A percentile compares a stretch with the other conserved stretches of the same genome.
Evolutionary conservation across 768 basidiomycete species (phyloP).

Genomic region (Pulveroboletus sp.): DNA sequence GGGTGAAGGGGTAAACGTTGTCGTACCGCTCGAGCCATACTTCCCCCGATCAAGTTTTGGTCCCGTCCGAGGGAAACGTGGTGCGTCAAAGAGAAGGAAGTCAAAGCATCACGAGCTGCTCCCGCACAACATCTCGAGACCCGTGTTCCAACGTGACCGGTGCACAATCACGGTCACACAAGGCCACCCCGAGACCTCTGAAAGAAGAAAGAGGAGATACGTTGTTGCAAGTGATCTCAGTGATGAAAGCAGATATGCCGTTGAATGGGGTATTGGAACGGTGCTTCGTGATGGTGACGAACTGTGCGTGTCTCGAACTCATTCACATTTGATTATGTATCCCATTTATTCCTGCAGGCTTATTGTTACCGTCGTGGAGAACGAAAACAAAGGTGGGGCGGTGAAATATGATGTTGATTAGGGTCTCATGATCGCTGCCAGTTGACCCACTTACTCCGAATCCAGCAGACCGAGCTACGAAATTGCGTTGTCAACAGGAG

Average conservation of each 20-base stretch:
- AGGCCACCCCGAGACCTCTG: slow-evolving; percentile 65
- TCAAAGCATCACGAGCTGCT: slow-evolving; percentile 60
- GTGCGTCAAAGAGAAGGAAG: slow-evolving; percentile 52
- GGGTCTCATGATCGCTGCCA: slow-evolving; percentile 22
- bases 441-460: slow-evolving; percentile 70
- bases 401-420: not conserved
- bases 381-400: slow-evolving; percentile 75
- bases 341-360: slow-evolving; percentile 38
- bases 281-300: slow-evolving; percentile 94
- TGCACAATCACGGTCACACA: slow-evolving; percentile 89
- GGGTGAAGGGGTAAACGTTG: slow-evolving; percentile 89
- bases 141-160: slow-evolving; percentile 84
- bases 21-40: slow-evolving; percentile 79
- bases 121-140: slow-evolving; percentile 64
- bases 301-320: slow-evolving; percentile 40
- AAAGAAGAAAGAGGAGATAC: slow-evolving; percentile 62
- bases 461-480: slow-evolving; percentile 67
- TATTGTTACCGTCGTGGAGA: slow-evolving; percentile 88
- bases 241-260: slow-evolving; percentile 89
- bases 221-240: slow-evolving; percentile 92
- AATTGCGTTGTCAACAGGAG: slow-evolving; percentile 89
- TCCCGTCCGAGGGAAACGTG: slow-evolving; percentile 29
- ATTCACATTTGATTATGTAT: slow-evolving; percentile 1
- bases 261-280: slow-evolving; percentile 98
- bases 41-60: slow-evolving; percentile 54